Base-by-base conservation (phyloP, 2,329 filamentous ascomycete genomes). In the Cladosporium colombiae region DNA sequence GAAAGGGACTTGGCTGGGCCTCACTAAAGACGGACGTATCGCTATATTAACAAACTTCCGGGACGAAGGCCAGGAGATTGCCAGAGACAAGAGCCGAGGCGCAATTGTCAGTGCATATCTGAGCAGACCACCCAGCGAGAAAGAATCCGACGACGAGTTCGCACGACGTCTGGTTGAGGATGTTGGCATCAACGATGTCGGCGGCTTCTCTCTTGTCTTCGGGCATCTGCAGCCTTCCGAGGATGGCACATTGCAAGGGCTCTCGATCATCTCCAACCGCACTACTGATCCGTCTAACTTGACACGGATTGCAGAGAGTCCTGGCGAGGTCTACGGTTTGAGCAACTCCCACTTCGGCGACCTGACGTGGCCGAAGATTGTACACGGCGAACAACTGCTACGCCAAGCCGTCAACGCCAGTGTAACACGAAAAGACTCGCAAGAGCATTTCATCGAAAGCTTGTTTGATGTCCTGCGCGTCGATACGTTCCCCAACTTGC, bases 31-130 rank as follows among this genome's bases (percentile, higher is more conserved):
- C 68, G 87, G 87, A 31, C 85, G 86, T 65, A 74, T 89, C 56
- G 86, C 86, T 2, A 84, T 88, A 6, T 79, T 89, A 35, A 89
- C 87, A 59, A 89, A 89, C 75, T 89, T 87, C 73, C 85, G 85
- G 46, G 87, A 89, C 74, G 77, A 78, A 27, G 77, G 82, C 21
- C 64, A 66, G 37, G 71, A 74, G 25, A 75, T 82, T 29, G 74
- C 80, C 53, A 77, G 77, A 57, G 75, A 77, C 52, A 83, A 84
- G 49, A 87, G 84, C 68, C 81, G 87, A 29, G 87, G 87, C 2
- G 79, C 81, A 10, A 87, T 89, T 50, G 84, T 87, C 31, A 88
- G 85, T 67, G 81, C 81, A n/a, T 89, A 84, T 76, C 75, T 89
- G 16, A 83, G 82, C 11, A 77, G 81, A 16, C 72, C 79, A 7